Conservation (phyloP, 1,284 basidiomycete genomes). For the Peniophora sp. region DNA sequence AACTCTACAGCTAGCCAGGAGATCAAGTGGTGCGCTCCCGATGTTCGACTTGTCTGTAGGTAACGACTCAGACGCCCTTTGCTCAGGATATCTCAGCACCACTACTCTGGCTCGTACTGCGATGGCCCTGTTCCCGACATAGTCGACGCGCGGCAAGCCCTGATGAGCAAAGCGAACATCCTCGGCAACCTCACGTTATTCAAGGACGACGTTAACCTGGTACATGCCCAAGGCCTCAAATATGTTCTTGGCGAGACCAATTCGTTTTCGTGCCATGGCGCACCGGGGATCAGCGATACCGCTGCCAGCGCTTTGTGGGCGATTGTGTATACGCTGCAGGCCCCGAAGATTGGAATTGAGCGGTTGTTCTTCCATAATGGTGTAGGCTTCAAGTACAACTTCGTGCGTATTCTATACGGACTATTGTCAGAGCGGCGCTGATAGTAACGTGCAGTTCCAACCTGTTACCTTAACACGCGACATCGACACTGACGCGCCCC, state of each 20-base stretch:
- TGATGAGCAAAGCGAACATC: slow-evolving; percentile 55
- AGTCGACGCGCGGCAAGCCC: slow-evolving; percentile 24
- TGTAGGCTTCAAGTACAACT: slow-evolving; percentile 36
- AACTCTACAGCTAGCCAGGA: slow-evolving; percentile 22
- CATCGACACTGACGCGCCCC: slow-evolving; percentile 38
- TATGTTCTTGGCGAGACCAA: slow-evolving; percentile 50
- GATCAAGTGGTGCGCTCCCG: slow-evolving; percentile 23
- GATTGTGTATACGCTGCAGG: slow-evolving; percentile 54
- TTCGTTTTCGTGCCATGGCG: slow-evolving; percentile 39
- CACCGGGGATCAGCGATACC: slow-evolving; percentile 62
- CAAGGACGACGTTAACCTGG: slow-evolving; percentile 39
- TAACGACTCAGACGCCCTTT: no score
- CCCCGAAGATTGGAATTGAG: slow-evolving; percentile 27
- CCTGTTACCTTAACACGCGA: slow-evolving; percentile 45
- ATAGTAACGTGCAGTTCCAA: slow-evolving; percentile 34
- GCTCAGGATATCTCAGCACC: slow-evolving; percentile 59
- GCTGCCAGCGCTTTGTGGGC: slow-evolving; percentile 66
- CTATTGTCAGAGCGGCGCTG: neutral
- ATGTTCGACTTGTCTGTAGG: no score
- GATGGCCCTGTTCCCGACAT: slow-evolving; percentile 38
- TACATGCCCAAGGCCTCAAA: slow-evolving; percentile 35
- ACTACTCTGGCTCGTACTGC: slow-evolving; percentile 53
- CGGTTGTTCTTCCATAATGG: slow-evolving; percentile 33
- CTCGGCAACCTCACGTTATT: slow-evolving; percentile 48
- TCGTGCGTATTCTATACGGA: slow-evolving; percentile 20